Percentiles rank a stretch among this genome's conserved stretches.
Evolutionary conservation across 2,329 filamentous ascomycete species (phyloP).

Genomic region (Endocalyx cinctus): DNA sequence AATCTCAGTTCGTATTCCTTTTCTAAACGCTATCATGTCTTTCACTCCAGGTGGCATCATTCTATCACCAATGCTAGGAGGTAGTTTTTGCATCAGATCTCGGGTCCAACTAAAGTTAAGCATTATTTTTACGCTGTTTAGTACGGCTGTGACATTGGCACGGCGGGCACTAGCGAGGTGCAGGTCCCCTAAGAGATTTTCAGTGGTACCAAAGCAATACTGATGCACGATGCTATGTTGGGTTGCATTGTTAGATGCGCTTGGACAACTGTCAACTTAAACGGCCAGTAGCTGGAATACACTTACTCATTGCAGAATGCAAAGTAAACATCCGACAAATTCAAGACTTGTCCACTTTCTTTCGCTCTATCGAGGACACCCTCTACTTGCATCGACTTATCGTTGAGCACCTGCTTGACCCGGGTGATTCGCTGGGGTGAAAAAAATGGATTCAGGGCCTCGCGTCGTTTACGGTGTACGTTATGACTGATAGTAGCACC

Average conservation of each 20-base stretch:
- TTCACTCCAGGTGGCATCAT: too few relatives aligned
- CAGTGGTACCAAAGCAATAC: slow-evolving; percentile 24
- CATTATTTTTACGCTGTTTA: slow-evolving; percentile 26
- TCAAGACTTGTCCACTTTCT: slow-evolving; percentile 4
- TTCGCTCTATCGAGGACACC: slow-evolving; percentile 2
- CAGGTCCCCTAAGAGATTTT: slow-evolving; percentile 18
- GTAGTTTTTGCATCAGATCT: slow-evolving; percentile 19
- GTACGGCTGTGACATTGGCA: slow-evolving; percentile 22
- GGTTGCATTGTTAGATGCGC: too few relatives aligned
- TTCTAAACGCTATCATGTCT: slow-evolving; percentile 13
- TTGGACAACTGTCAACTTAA: too few relatives aligned
- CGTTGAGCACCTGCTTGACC: slow-evolving; percentile 4
- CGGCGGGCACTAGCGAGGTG: slow-evolving; percentile 19
- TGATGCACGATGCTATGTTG: slow-evolving; percentile 21
- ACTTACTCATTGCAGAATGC: slow-evolving; percentile 10
- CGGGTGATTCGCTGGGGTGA: slow-evolving; percentile 7
- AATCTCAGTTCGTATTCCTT: slow-evolving; percentile 21
- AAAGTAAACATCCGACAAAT: slow-evolving; percentile 7
- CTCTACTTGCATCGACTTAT: slow-evolving; percentile 5
- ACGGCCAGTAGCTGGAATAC: slow-evolving; percentile 1
- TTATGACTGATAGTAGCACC: slow-evolving; percentile 5
- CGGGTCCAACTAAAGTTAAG: slow-evolving; percentile 26
- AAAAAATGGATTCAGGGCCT: slow-evolving; percentile 8
- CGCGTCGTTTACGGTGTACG: slow-evolving; percentile 5
- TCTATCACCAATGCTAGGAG: slow-evolving; percentile 7